Evolutionary conservation across 768 basidiomycete species (phyloP).

Genomic region (Sarcomyxa edulis): DNA sequence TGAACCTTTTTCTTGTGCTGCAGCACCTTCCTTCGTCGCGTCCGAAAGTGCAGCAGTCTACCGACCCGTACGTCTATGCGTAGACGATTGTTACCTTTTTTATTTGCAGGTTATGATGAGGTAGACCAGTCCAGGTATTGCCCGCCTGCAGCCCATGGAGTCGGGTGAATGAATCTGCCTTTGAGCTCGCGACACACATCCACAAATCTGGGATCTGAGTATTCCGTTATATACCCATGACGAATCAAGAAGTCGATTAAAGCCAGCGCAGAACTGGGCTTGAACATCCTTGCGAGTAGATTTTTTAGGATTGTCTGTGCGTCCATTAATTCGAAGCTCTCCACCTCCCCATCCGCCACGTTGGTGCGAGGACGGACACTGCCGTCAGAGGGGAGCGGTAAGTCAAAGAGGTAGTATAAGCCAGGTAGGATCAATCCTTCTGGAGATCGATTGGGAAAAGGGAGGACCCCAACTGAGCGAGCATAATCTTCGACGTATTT

Average conservation of each 20-base stretch:
- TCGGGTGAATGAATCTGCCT: constrained; percentile 19
- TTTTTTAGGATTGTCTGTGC: constrained; percentile 24
- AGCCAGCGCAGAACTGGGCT: constrained; percentile 37
- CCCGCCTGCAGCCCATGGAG: too few species aligned
- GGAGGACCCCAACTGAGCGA: constrained; percentile 29
- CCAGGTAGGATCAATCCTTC: constrained; percentile 39
- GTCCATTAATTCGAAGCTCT: constrained; percentile 33
- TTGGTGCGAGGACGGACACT: constrained; percentile 29
- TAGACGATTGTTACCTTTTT: too few species aligned
- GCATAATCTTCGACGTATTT: constrained; percentile 26
- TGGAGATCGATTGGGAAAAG: constrained; percentile 37
- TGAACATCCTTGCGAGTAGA: constrained; percentile 30
- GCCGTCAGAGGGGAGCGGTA: constrained; percentile 30
- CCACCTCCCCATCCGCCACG: constrained; percentile 35
- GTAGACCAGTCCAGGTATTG: too few species aligned
- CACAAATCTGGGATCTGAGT: constrained; percentile 24
- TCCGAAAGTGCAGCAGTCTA: too few species aligned
- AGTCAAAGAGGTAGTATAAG: constrained; percentile 39
- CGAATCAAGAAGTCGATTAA: constrained; percentile 36
- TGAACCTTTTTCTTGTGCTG: too few species aligned
- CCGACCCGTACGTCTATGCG: too few species aligned
- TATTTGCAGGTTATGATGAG: too few species aligned
- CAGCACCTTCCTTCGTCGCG: too few species aligned
- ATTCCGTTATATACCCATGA: constrained; percentile 27
- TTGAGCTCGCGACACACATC: constrained; percentile 23